Conservation (phyloP, 495 filamentous ascomycete species). For the Neurospora africana region DNA sequence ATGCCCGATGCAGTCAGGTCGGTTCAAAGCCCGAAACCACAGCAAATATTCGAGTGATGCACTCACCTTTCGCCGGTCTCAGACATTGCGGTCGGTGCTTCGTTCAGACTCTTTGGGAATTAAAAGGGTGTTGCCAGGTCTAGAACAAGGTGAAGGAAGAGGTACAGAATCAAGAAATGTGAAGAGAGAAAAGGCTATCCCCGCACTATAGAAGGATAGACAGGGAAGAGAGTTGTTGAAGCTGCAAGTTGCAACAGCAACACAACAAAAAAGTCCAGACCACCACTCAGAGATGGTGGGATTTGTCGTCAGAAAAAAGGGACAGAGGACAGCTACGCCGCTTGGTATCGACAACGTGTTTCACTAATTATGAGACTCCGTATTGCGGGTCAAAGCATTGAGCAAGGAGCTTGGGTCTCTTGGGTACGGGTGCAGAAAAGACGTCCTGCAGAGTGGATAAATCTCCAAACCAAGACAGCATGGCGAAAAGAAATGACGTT, state of each 20-base stretch:
- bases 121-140: background rate
- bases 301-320: background rate
- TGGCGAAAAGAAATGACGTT: background rate
- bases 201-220: background rate
- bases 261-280: background rate
- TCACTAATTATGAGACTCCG: background rate
- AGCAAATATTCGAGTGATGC: background rate
- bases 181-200: background rate
- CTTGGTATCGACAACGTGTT: background rate
- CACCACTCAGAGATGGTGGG: background rate
- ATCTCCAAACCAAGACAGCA: background rate
- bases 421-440: background rate
- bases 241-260: background rate
- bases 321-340: background rate
- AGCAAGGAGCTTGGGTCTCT: background rate
- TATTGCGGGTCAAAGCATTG: background rate
- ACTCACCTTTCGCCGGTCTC: constrained; percentile 35
- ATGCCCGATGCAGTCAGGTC: background rate
- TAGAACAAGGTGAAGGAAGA: background rate
- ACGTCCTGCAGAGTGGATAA: background rate
- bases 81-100: constrained; percentile 22
- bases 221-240: background rate
- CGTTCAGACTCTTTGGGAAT: background rate
- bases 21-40: background rate
- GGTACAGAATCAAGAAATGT: background rate